Base-by-base conservation (phyloP, 1,139 yeast genomes). In the Suhomyces chickasaworum region DNA sequence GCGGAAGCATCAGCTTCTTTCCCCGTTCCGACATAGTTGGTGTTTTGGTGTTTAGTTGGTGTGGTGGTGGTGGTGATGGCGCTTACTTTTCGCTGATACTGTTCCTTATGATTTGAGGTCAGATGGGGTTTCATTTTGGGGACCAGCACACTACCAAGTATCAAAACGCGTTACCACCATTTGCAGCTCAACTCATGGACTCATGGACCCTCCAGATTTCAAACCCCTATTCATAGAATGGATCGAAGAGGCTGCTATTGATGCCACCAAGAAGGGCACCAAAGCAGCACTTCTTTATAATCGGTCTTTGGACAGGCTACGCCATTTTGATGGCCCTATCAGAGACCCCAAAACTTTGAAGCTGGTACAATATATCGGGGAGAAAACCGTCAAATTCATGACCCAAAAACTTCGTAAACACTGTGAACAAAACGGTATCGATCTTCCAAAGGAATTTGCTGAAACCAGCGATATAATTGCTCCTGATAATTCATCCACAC, bases 1-100 rank as follows among this genome's bases (percentile, higher is more conserved):
- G 99, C 44, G 97, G 96, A 46, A 89, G 78, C 75, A 84, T 79
- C 21, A 70, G 56, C 59, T 66, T 65, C 56, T 67, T 71, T 44
- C 48, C 47, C 39, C 56, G 48, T 17, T 47, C 50, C 27, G 50
- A 47, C 50, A 47, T 46, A 23, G 3, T 39, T 21, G 7, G 21
- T 4, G 21, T 31, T 12, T 15, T 27, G 29, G 18, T n/a, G 5
- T n/a, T n/a, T 46, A 23, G 3, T 39, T 21, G 7, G 21, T 4
- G 21, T 31, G 7, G 20, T 27, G 29, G 18, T n/a, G 5, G 4
- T n/a, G 32, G 31, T 2, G 31, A 36, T 15, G 39, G 20, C 20
- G 17, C 13, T 12, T 10, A 6, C 18, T 37, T 25, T 15, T n/a
- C 25, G 22, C 9, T 3, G 39, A 22, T 22, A 20, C 12, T 17